Percentiles rank a stretch among this genome's conserved stretches.
Conservation (phyloP, 495 filamentous ascomycete species). For the Talaromyces proteolyticus region DNA sequence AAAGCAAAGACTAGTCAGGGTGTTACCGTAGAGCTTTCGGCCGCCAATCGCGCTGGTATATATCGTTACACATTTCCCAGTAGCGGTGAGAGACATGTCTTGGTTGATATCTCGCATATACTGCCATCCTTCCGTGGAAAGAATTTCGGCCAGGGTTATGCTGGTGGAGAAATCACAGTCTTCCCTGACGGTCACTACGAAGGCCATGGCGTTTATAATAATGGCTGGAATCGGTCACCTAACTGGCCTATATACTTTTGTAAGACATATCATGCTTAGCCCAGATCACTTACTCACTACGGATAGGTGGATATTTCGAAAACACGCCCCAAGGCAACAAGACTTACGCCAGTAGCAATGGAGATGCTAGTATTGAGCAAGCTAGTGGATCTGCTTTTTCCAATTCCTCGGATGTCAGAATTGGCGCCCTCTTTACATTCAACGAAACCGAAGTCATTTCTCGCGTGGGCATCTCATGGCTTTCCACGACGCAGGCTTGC, state of each 20-base stretch:
- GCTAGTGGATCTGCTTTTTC: slow-evolving; percentile 19
- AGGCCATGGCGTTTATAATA: slow-evolving; percentile 59
- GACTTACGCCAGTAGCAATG: slow-evolving; percentile 22
- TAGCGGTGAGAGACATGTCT: slow-evolving; percentile 18
- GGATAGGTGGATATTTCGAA: slow-evolving; percentile 50
- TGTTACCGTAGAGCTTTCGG: slow-evolving; percentile 54
- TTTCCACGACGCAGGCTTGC: slow-evolving; percentile 60
- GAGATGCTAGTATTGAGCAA: slow-evolving; percentile 21
- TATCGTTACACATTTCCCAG: slow-evolving; percentile 56
- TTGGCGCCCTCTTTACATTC: slow-evolving; percentile 32
- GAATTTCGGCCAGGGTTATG: slow-evolving; percentile 59
- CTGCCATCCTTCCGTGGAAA: slow-evolving; percentile 55
- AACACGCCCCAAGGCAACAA: slow-evolving; percentile 28
- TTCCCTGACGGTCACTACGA: slow-evolving; percentile 50
- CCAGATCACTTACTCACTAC: slow-evolving; percentile 2
- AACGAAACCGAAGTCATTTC: slow-evolving; percentile 41
- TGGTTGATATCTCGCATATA: slow-evolving; percentile 69
- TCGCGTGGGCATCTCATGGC: slow-evolving; percentile 66
- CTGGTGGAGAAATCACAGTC: slow-evolving; percentile 55
- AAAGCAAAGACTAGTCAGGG: slow-evolving; percentile 46
- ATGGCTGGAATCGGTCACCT: slow-evolving; percentile 55
- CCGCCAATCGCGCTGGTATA: slow-evolving; percentile 56
- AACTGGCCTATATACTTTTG: slow-evolving; percentile 67
- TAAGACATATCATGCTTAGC: slow-evolving; percentile 10
- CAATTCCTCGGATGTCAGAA: slow-evolving; percentile 17